phyloP scores from a whole-genome alignment of 768 basidiomycete species.

The Ramaria sp. region DNA sequence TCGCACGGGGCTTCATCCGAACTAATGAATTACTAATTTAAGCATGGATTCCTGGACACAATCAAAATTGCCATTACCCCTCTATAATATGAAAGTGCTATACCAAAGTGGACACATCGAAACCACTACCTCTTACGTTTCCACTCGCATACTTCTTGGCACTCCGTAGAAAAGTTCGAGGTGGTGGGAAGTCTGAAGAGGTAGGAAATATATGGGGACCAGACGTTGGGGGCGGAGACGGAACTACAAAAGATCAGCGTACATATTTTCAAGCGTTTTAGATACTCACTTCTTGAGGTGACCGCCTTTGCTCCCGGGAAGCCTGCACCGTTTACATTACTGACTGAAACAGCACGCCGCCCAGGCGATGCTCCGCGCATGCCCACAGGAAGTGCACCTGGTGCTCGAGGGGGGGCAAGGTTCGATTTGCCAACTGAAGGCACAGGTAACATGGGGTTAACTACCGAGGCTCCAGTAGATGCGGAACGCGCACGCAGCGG shows the following conservation, averaged over 20 bases:
- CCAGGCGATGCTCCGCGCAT: constrained; percentile 11
- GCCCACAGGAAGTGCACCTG: constrained; percentile 10
- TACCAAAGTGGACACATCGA: constrained; percentile 32
- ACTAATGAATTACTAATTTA: not conserved
- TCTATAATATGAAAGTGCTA: not conserved
- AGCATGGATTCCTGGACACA: no score
- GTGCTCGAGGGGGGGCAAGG: constrained; percentile 18
- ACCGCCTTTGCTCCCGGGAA: not conserved
- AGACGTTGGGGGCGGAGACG: constrained; percentile 49
- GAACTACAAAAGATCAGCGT: constrained; percentile 25
- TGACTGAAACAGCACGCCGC: constrained; percentile 9
- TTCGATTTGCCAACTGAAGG: constrained; percentile 11
- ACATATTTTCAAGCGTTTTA: not conserved
- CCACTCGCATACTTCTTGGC: constrained; percentile 54
- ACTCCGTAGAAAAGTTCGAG: constrained; percentile 45
- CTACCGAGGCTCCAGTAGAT: constrained; percentile 28
- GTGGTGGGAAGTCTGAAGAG: constrained; percentile 65
- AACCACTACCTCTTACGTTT: constrained; percentile 58
- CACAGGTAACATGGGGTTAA: constrained; percentile 25
- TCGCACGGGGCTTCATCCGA: not conserved
- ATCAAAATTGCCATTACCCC: no score
- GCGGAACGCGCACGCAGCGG: constrained; percentile 31
- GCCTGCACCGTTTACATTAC: not conserved
- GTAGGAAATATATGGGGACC: constrained; percentile 68
- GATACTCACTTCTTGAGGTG: constrained; percentile 15